Evolutionary conservation across 768 basidiomycete genomes (phyloP).

Genomic region (button mushroom (Agaricus bisporus)): DNA sequence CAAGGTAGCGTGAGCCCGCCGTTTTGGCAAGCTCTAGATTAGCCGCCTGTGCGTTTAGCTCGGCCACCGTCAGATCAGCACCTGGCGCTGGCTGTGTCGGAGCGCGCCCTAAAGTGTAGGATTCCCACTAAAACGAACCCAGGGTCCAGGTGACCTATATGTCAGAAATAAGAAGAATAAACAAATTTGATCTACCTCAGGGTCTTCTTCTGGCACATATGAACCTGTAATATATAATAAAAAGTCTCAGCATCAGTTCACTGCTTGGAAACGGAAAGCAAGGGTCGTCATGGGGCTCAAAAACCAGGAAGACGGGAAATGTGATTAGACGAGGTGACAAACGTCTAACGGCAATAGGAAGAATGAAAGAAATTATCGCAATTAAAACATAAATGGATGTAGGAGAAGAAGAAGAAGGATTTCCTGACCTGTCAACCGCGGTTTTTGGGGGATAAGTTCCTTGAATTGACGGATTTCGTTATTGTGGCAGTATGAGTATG

Average conservation of each 20-base stretch:
- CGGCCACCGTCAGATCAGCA: slow-evolving; percentile 59
- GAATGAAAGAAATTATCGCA: slow-evolving; percentile 14
- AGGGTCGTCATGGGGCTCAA: slow-evolving; percentile 9
- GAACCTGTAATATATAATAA: slow-evolving; percentile 40
- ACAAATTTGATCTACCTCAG: slow-evolving; percentile 42
- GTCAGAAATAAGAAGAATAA: slow-evolving; percentile 22
- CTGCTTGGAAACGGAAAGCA: slow-evolving; percentile 13
- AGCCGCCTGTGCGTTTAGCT: slow-evolving; percentile 55
- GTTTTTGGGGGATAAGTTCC: slow-evolving; percentile 62
- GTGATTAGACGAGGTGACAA: slow-evolving; percentile 11
- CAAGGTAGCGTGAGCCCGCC: slow-evolving; percentile 83
- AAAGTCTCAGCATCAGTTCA: slow-evolving; percentile 10
- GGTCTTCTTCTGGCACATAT: slow-evolving; percentile 81
- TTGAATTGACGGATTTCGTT: slow-evolving; percentile 94
- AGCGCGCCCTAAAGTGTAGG: slow-evolving; percentile 73
- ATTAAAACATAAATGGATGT: slow-evolving; percentile 11
- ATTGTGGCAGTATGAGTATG: slow-evolving; percentile 95
- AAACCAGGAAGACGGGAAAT: slow-evolving; percentile 6
- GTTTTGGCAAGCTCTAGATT: slow-evolving; percentile 74
- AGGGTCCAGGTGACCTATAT: slow-evolving; percentile 3
- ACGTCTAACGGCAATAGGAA: slow-evolving; percentile 17
- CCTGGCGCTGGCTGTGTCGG: slow-evolving; percentile 53
- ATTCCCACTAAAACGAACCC: slow-evolving; percentile 50
- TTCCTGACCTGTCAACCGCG: slow-evolving; percentile 55
- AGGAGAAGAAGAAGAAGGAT: slow-evolving; percentile 6